Conservation (phyloP, 768 basidiomycete genomes). For the Leccinellum rugosiceps region DNA sequence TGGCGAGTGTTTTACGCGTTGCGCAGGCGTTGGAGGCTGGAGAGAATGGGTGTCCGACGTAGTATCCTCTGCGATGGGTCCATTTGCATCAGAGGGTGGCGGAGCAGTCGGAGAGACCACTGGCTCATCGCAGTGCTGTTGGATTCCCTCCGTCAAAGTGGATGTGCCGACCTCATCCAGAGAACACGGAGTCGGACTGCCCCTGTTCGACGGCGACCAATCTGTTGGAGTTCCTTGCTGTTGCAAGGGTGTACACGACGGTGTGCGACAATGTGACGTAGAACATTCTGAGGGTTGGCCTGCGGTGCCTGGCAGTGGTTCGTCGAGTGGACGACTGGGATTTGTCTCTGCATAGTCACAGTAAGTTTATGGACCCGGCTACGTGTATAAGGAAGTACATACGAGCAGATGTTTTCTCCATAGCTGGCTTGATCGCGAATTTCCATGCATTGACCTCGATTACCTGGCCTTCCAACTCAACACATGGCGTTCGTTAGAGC, state of each 20-base stretch:
- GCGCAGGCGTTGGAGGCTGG: constrained; percentile 30
- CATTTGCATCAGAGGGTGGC: constrained; percentile 12
- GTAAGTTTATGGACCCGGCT: not conserved
- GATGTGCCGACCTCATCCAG: not conserved
- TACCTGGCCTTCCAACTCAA: constrained; percentile 10
- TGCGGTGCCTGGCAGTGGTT: not conserved
- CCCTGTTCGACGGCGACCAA: constrained; percentile 27
- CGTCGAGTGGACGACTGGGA: not conserved
- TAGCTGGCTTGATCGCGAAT: constrained; percentile 8
- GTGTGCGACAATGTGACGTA: constrained; percentile 4
- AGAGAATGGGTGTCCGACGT: constrained; percentile 12
- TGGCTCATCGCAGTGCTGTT: constrained; percentile 1
- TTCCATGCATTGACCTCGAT: constrained; percentile 13
- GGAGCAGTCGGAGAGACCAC: not conserved
- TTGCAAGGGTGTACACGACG: constrained; percentile 4
- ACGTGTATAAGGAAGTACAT: not conserved
- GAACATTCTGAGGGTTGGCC: not conserved
- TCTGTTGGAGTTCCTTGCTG: constrained; percentile 30
- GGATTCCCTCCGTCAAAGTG: not conserved
- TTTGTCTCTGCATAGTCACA: constrained; percentile 6
- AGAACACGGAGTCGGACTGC: constrained; percentile 18
- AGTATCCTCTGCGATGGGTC: constrained; percentile 2
- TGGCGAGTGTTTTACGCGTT: constrained; percentile 14
- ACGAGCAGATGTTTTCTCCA: constrained; percentile 9
- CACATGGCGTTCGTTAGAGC: not conserved